Base-by-base conservation (phyloP, 805 yeast species). In the Kluyveromyces nonfermentans region DNA sequence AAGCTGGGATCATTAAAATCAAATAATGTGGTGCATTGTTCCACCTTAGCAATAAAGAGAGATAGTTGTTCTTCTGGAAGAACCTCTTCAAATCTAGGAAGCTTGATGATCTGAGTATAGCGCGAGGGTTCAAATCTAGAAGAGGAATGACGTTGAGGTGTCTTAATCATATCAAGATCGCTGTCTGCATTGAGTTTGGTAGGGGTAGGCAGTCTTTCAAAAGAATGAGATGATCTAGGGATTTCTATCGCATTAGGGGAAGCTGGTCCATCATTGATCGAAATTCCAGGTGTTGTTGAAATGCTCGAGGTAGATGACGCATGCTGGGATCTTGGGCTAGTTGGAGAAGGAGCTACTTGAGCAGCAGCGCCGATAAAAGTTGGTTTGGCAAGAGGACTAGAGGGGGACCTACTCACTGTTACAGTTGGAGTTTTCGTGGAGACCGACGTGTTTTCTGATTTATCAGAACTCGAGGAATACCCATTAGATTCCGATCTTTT, bases 1-100 rank as follows among this genome's bases (percentile, higher is more conserved):
- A 81, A 80, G 12, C 95, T 82, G 6, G 97, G 95, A 64, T 93
- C 97, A 56, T 78, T 77, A 60, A 93, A 93, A 68, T 93, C 96
- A 69, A 90, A 93, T 69, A 93, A 78, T 20, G 88, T 81, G 62
- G 86, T 87, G 70, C 97, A 90, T 66, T 93, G 98, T 56, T 88
- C 95, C 41, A 90, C 80, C 59, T 93, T 93, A 54, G 83, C 83
- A 43, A 88, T 68, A 57, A 93, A 93, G 48, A 93, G 72, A 21
- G 57, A 49, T 41, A 81, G 77, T 49, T 83, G 82, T 58, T 86
- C 90, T 49, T 80, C 86, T 17, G 87, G 83, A 4, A 85, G 75
- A 17, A 89, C 95, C 55, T 89, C 96, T 51, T 86, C 89, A 59
- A 90, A 88, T 43, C 76, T 72, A 17, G 97, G 97, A 48, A 90